Percentiles rank a stretch among this genome's conserved stretches.
Conservation (phyloP, 257 asterid species). For the Knoxia roxburghii region DNA sequence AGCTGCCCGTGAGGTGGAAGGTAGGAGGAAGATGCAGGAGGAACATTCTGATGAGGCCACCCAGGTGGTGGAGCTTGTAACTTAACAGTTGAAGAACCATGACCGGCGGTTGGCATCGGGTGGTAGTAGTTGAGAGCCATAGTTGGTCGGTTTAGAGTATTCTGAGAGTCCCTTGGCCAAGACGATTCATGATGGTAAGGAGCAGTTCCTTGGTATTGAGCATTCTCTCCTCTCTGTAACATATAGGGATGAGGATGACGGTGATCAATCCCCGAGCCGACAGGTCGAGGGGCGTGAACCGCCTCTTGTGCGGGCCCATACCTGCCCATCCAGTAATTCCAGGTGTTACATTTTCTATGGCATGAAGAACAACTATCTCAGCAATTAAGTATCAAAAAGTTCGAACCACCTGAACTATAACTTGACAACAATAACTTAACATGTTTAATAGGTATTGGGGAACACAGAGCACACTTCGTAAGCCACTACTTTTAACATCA, state of each 20-base stretch:
- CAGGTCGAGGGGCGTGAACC: constrained; percentile 18
- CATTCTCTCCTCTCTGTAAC: constrained; percentile 9
- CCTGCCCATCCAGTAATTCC: constrained; percentile 21
- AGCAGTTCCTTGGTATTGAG: neutral
- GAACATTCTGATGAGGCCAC: neutral
- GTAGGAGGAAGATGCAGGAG: neutral
- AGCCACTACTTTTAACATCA: neutral
- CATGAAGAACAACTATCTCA: neutral
- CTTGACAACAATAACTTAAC: neutral
- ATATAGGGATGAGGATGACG: constrained; percentile 23
- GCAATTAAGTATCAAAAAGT: neutral
- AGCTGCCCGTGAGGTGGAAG: constrained; percentile 2
- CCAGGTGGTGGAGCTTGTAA: constrained; percentile 18
- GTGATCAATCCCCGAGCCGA: constrained; percentile 21
- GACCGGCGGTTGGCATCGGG: constrained; percentile 2
- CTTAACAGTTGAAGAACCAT: constrained; percentile 24
- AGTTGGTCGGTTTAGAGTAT: neutral
- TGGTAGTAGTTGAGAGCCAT: constrained; percentile 2
- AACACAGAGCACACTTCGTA: neutral
- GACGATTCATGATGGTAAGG: neutral
- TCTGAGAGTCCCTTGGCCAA: neutral
- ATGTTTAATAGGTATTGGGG: neutral
- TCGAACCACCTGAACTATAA: neutral
- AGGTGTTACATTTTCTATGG: constrained; percentile 6
- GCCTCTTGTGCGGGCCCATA: constrained; percentile 23